phyloP scores from a whole-genome alignment of 257 asterid genomes.

The Penstemon eatonii region DNA sequence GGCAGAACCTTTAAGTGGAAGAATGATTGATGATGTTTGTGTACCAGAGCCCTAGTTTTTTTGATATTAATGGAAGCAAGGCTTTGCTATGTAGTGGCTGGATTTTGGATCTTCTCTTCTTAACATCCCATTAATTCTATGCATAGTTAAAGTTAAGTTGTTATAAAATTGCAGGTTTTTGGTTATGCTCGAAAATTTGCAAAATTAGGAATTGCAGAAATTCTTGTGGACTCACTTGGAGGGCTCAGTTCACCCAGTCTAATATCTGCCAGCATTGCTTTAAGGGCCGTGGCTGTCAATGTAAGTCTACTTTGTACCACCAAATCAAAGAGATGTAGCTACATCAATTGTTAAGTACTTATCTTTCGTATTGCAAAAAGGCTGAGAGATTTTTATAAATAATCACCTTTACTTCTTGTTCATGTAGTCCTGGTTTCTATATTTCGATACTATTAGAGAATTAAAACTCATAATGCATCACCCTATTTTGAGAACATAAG shows the following conservation, averaged over 20 bases:
- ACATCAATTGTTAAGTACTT: conserved; percentile 23
- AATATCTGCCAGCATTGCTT: conserved; percentile 73
- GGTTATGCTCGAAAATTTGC: conserved; percentile 93
- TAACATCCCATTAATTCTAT: not conserved
- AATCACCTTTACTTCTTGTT: conserved; percentile 13
- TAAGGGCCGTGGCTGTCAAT: conserved; percentile 87
- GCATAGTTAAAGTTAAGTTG: not conserved
- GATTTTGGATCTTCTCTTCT: not conserved
- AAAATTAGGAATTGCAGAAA: conserved; percentile 67
- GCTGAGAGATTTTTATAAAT: conserved; percentile 1
- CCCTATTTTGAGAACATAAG: not conserved
- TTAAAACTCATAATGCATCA: conserved; percentile 9
- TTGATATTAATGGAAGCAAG: not conserved
- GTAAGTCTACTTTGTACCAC: conserved; percentile 48
- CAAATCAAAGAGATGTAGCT: conserved; percentile 5
- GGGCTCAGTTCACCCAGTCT: conserved; percentile 64
- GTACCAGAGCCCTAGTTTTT: not conserved
- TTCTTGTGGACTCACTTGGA: conserved; percentile 77
- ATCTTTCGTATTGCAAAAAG: conserved; percentile 15
- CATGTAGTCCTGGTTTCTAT: conserved; percentile 2
- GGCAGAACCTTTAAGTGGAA: not conserved
- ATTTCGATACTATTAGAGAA: conserved; percentile 5
- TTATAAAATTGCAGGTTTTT: conserved; percentile 57
- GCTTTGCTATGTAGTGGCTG: conserved; percentile 5
- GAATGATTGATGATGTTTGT: conserved; percentile 3